phyloP scores from a whole-genome alignment of 495 filamentous ascomycete genomes.

The Trichoderma erinaceum region DNA sequence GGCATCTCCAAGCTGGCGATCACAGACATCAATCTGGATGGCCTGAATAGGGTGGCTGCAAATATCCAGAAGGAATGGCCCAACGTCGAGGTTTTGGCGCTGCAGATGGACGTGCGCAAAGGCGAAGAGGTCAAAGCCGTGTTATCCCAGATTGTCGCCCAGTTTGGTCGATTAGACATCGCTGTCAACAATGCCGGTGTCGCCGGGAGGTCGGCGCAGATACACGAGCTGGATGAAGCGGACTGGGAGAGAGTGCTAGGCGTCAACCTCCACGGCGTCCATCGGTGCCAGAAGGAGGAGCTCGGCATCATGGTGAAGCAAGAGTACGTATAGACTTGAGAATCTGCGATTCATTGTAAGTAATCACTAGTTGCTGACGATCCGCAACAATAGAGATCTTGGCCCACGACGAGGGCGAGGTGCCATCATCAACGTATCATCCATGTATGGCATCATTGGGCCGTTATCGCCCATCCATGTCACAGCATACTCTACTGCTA shows the following conservation, averaged over 20 bases:
- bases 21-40: constrained; percentile 27
- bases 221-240: constrained; percentile 27
- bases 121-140: constrained; percentile 24
- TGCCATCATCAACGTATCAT: constrained; percentile 61
- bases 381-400: constrained; percentile 37
- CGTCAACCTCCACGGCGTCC: constrained; percentile 42
- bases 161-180: constrained; percentile 51
- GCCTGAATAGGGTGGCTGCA: constrained; percentile 21
- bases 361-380: no score
- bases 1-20: constrained; percentile 32
- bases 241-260: constrained; percentile 37
- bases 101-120: constrained; percentile 29
- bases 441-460: constrained; percentile 56
- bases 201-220: constrained; percentile 53
- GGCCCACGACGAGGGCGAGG: constrained; percentile 49
- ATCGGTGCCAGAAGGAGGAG: constrained; percentile 39
- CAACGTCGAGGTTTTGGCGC: constrained; percentile 25
- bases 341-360: neutral
- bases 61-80: constrained; percentile 26
- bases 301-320: constrained; percentile 44
- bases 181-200: constrained; percentile 66
- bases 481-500: constrained; percentile 31
- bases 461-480: constrained; percentile 26
- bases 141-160: constrained; percentile 37
- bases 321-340: constrained; percentile 24